Evolutionary conservation across 2,329 filamentous ascomycete species (phyloP), one percentile per base, ranked within the genome.

Genomic region (Fusarium sp.): DNA sequence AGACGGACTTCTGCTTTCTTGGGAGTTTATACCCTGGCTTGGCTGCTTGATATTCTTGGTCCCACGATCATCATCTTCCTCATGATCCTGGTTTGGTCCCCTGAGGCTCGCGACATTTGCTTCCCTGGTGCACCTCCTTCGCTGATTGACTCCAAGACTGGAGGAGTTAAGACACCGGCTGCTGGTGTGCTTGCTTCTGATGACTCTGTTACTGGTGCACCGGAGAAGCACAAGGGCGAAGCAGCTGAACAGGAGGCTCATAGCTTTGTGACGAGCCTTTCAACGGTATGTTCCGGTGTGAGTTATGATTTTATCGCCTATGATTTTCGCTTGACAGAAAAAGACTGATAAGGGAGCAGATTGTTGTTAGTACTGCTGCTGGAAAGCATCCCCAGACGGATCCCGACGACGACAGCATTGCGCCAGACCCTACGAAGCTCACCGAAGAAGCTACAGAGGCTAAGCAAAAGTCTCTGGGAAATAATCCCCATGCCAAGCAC

Each of bases 221-320:
- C 93, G 0, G 92, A 97, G 77, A 93, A 93, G 70, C 88, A 93
- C 79, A 91, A 93, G 76, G 93, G 93, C 26, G 93, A 96, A 77
- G 92, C 92, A 0, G 91, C 93, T 2, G 93, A 97, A 77, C 88
- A 92, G 65, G 93, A 97, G 77, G 93, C 93, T 2, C 90, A 87
- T 72, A 94, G 93, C 76, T 90, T 97, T 66, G 90, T 96, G 62
- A 90, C 90, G 56, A 88, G 90, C 34, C 89, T 96, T 54, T 79
- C 79, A 9, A 76, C 77, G 64, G 78, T 80, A 76, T 76, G 75
- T 76, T 75, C 72, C 14, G 74, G 76, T n/a, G 76, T 78, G 76
- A 73, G 75, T 5, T 10, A n/a, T 34, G 26, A 68, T 25, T n/a
- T 51, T 52, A 28, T 45, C 16, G 26, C 18, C 23, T 41, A 25